Base-by-base conservation (phyloP, 2,329 filamentous ascomycete genomes). In the Talaromyces sp. region DNA sequence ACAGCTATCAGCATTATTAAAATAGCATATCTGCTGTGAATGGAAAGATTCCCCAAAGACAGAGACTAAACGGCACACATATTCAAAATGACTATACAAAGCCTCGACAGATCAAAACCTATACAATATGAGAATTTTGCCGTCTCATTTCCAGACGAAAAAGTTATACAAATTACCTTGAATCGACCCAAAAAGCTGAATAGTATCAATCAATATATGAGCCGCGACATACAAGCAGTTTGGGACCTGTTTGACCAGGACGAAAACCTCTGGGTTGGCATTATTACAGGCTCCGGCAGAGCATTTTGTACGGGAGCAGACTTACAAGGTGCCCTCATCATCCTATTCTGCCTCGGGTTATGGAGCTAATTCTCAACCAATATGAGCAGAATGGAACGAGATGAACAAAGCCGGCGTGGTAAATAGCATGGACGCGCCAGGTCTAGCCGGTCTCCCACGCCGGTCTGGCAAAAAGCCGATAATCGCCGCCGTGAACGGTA, bases 401-500 rank as follows among this genome's bases (percentile, higher is more conserved):
- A 89, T 87, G 86, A 79, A 84, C 65, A 76, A 9, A 76, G 80
- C 64, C 82, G 84, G 68, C 71, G 72, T 35, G 66, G 68, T 67
- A 71, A 33, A 69, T 72, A 25, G 74, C 76, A 50, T 72, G 73
- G 31, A 77, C 75, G 69, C 73, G 80, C 65, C 57, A 8, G 65
- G 45, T 3, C 45, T 67, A 35, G 63, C 49, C 10, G 62, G 62
- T 2, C 77, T 93, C 37, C 87, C 85, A 62, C 87, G 90, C 68
- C 83, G 90, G 31, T 75, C 78, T 5, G 90, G 90, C 57, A 87
- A 86, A 76, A 94, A 94, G 72, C 91, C 91, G 6, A 83, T 94
- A 63, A 84, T 94, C 33, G 89, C 88, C 1, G 91, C 90, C 0
- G 89, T 93, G 22, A 91, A 93, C 72, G 91, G 91, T 7, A 80